Base-by-base conservation (phyloP, 1,139 yeast species). In the Candida tetrigidarum region DNA sequence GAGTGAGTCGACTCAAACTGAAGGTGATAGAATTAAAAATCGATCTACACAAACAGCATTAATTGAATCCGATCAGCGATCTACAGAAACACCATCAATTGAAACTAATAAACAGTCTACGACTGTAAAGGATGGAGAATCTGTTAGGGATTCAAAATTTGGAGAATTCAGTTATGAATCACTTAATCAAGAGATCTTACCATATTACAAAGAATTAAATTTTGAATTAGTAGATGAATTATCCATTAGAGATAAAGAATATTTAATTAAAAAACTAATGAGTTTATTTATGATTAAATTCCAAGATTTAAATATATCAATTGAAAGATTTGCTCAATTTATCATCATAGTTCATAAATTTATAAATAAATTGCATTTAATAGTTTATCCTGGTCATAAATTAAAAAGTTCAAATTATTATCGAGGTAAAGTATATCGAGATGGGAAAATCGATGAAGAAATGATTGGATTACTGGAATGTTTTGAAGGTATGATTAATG, bases 361-460 rank as follows among this genome's bases (percentile, higher is more conserved):
- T 39, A 4, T 39, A 4, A 42, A 40, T 23, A 14, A 16, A 11
- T 27, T 42, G 12, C 48, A 45, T 26, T 11, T 10, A 8, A n/a
- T 37, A 6, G 14, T 39, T 4, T 39, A 39, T 22, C 34, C 37
- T 10, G 37, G 39, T n/a, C 36, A 39, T 18, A 33, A 26, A 9
- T 28, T 39, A 9, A 39, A 43, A 23, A 16, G 42, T 25, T 43
- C 43, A 10, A 36, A 43, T 37, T 40, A 43, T 33, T 43, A 44
- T 19, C 12, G 28, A 18, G 45, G 45, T 7, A 36, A 38, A 36
- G 37, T 25, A 4, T 27, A 16, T 22, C 22, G 25, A 16, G 20
- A 38, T 15, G 47, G 50, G 11, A 19, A 25, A 16, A 29, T 43
- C n/a, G 50, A 46, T 41, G 40, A 43, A 14, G 22, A 36, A n/a